Percentiles rank a stretch among this genome's conserved stretches.
Evolutionary conservation across 2,329 filamentous ascomycete species (phyloP).

Genomic region (Cryphonectria radicalis): DNA sequence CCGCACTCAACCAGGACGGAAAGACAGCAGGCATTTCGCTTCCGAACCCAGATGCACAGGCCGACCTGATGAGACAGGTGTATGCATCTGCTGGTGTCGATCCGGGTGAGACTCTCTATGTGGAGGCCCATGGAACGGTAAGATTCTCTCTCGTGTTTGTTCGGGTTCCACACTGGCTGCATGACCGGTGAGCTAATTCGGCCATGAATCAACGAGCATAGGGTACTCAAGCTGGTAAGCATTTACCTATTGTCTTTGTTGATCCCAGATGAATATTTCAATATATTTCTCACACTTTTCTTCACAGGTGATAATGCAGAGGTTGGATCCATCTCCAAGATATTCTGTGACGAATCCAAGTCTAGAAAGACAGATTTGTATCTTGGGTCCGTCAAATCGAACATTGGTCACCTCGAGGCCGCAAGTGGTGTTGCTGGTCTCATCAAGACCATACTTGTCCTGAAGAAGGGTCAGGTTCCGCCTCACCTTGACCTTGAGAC

Average conservation of each 20-base stretch:
- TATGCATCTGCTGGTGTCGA: constrained; percentile 31
- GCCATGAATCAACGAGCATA: background rate
- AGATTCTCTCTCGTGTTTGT: background rate
- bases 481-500: constrained; percentile 43
- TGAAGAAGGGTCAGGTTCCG: constrained; percentile 42
- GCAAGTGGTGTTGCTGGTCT: constrained; percentile 44
- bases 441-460: constrained; percentile 41
- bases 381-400: constrained; percentile 33
- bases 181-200: background rate
- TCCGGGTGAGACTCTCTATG: constrained; percentile 31
- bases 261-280: background rate
- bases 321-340: constrained; percentile 11
- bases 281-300: background rate
- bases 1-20: constrained; percentile 46
- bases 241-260: background rate
- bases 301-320: constrained; percentile 13
- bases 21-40: constrained; percentile 43
- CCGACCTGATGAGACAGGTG: constrained; percentile 30
- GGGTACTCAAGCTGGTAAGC: constrained; percentile 12
- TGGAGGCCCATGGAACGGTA: constrained; percentile 39
- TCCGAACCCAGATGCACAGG: constrained; percentile 37
- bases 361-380: background rate
- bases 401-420: constrained; percentile 33
- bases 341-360: constrained; percentile 1
- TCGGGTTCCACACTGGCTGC: background rate